Conservation (phyloP, 2,329 filamentous ascomycete species). For the Grosmannia serpens region DNA sequence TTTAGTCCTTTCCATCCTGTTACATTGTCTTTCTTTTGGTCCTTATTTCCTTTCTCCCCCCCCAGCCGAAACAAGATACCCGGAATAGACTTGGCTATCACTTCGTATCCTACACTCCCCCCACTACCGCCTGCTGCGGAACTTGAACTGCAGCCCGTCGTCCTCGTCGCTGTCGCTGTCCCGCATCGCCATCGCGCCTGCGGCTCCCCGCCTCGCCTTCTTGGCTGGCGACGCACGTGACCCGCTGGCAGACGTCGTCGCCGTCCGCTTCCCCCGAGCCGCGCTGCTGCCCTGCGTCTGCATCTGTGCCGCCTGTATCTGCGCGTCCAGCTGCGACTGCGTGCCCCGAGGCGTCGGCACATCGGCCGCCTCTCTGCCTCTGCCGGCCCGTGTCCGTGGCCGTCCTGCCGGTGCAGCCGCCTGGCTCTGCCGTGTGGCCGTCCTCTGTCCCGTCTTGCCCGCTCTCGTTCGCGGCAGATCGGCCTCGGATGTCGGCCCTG, state of each 20-base stretch:
- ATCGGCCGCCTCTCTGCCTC: too few relatives aligned
- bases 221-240: slow-evolving; percentile 5
- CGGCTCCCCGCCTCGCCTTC: slow-evolving; percentile 1
- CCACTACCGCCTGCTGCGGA: slow-evolving; percentile 35
- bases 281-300: neutral
- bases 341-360: slow-evolving; percentile 8
- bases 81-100: neutral
- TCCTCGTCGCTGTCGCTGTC: slow-evolving; percentile 23
- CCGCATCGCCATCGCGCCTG: slow-evolving; percentile 1
- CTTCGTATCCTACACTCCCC: neutral
- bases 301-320: neutral
- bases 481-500: slow-evolving; percentile 6
- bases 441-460: slow-evolving; percentile 20
- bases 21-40: neutral
- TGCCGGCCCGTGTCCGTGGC: too few relatives aligned
- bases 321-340: slow-evolving; percentile 10
- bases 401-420: neutral
- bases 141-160: slow-evolving; percentile 45
- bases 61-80: neutral
- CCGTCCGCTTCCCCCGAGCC: slow-evolving; percentile 23
- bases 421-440: slow-evolving; percentile 12
- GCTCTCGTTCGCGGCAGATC: slow-evolving; percentile 19
- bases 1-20: neutral
- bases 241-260: slow-evolving; percentile 9
- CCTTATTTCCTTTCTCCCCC: too few relatives aligned